Base-by-base conservation (phyloP, 768 basidiomycete genomes). In the Hericium alpestre region DNA sequence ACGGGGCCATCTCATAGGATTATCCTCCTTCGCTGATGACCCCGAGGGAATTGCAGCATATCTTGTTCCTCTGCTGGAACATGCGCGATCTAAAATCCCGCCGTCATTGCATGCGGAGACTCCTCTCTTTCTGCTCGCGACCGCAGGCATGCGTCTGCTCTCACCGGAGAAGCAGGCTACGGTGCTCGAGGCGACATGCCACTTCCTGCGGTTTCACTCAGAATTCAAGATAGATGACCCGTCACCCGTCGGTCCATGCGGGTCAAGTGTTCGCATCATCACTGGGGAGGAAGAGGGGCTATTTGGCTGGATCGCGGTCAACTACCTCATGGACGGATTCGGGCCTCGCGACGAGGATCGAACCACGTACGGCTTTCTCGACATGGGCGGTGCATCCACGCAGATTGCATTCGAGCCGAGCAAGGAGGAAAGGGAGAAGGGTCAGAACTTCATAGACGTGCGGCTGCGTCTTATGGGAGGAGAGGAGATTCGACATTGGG, bases 321-420 rank as follows among this genome's bases (percentile, higher is more conserved):
- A 98, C 71, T 98, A 99, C 69, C 84, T 98, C 51, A 94, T 97
- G 91, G 90, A 98, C 65, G 95, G 94, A 1, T 99, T 99, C 66
- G 76, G 75, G 1, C 77, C 77, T 10, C 69, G 71, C 0, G 73
- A 69, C 54, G 67, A 79, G 53, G 77, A 82, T 67, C 79, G 77
- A 51, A 90, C 91, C 18, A 97, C 95, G 4, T 98, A 92, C 65
- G 96, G 96, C 5, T 99, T 99, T 70, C 76, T 99, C 62, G 96
- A 99, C 69, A 99, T 98, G 96, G 96, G 96, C 54, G 95, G 96
- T 23, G 96, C 96, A 16, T 97, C 94, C 13, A 98, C 95, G 8
- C 96, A 99, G 70, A 94, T 99, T 60, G 96, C 96, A 11, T 99
- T 98, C 65, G 93, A 97, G 65, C 96, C 96, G 0, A 79, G 79